Conservation (phyloP, 225 moss, liverwort and hornwort species). For the Straminergon stramineum region DNA sequence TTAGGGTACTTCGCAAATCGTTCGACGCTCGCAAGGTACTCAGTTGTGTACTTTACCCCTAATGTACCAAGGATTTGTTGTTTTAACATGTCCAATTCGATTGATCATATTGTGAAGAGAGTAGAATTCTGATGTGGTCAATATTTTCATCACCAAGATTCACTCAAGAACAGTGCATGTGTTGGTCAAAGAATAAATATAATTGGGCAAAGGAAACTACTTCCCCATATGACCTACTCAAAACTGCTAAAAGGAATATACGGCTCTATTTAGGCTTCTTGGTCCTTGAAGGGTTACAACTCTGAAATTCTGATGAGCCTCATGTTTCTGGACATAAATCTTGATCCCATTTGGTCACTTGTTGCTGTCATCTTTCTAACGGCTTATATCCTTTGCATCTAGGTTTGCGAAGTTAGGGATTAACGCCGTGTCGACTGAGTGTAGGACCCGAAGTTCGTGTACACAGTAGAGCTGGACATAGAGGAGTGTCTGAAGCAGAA, state of each 20-base stretch:
- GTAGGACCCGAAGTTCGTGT: conserved; percentile 82
- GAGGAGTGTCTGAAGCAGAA: conserved; percentile 48
- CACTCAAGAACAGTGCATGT: neutral
- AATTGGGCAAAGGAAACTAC: neutral
- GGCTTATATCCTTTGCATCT: neutral
- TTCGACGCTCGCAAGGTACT: conserved; percentile 93
- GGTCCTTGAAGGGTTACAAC: neutral
- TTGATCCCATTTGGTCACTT: neutral
- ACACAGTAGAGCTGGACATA: conserved; percentile 75
- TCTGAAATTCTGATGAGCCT: neutral
- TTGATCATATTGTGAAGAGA: neutral
- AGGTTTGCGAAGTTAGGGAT: neutral
- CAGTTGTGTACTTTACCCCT: neutral
- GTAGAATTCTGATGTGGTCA: neutral
- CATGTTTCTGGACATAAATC: neutral
- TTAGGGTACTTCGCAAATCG: conserved; percentile 76
- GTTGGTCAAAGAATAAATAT: neutral
- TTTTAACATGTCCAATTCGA: neutral
- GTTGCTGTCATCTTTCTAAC: neutral
- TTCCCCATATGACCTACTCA: neutral
- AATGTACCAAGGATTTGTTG: neutral
- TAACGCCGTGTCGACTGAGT: neutral
- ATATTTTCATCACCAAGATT: neutral
- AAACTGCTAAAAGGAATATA: neutral
- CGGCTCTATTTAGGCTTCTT: neutral